phyloP scores from a whole-genome alignment of 768 basidiomycete genomes.

The Daedalea quercina region DNA sequence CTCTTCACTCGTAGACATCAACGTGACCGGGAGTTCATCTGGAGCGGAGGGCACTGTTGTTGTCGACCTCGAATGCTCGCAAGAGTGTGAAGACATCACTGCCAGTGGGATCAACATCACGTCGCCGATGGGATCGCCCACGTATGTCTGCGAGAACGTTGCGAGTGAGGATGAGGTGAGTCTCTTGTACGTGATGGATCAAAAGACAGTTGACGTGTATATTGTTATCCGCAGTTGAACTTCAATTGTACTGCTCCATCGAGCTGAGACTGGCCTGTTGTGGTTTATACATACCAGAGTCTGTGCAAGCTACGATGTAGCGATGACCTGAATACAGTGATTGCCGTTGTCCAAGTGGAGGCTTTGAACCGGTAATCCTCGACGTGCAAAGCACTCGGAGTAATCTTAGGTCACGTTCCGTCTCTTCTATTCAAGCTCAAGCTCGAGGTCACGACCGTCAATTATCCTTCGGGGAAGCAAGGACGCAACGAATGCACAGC shows the following conservation, averaged over 20 bases:
- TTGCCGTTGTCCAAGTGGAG: too few relatives aligned
- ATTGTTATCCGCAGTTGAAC: slow-evolving; percentile 7
- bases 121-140: slow-evolving; percentile 25
- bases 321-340: too few relatives aligned
- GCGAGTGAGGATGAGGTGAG: slow-evolving; percentile 23
- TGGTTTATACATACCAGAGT: too few relatives aligned
- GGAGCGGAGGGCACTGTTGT: slow-evolving; percentile 32
- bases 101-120: slow-evolving; percentile 27
- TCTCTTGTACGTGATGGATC: not conserved
- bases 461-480: too few relatives aligned
- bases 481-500: too few relatives aligned
- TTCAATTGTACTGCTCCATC: slow-evolving; percentile 14
- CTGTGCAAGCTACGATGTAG: too few relatives aligned
- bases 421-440: too few relatives aligned
- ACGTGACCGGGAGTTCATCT: slow-evolving; percentile 37
- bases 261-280: not conserved
- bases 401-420: too few relatives aligned
- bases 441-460: too few relatives aligned
- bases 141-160: slow-evolving; percentile 32
- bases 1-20: slow-evolving; percentile 21
- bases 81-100: slow-evolving; percentile 30
- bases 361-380: too few relatives aligned
- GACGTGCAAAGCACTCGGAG: too few relatives aligned
- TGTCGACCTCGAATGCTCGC: slow-evolving; percentile 35
- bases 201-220: not conserved